A percentile compares a stretch with the other conserved stretches of the same genome.
Evolutionary conservation across 2,329 filamentous ascomycete genomes (phyloP).

Genomic region (Diaporthe destruens): DNA sequence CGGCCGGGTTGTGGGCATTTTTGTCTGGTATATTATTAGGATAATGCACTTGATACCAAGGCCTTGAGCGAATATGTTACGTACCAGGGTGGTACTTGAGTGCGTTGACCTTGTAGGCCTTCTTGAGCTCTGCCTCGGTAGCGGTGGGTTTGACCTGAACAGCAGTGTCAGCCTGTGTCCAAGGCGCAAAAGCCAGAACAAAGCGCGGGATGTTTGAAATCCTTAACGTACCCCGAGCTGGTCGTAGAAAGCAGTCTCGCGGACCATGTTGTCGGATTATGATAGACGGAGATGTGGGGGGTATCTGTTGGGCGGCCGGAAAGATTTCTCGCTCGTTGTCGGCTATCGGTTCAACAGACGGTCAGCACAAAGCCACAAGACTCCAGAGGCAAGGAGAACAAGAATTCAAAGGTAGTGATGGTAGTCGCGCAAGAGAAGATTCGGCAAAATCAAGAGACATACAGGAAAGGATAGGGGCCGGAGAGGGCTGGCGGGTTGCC

Average conservation of each 20-base stretch:
- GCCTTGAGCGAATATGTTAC: constrained; percentile 48
- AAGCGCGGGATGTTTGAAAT: background rate
- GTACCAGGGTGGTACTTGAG: constrained; percentile 87
- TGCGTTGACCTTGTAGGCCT: constrained; percentile 86
- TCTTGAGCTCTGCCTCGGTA: constrained; percentile 89
- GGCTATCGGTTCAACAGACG: background rate
- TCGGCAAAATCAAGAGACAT: background rate
- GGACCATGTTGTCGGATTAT: constrained; percentile 71
- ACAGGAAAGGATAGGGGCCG: constrained; percentile 33
- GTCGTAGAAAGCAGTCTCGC: constrained; percentile 85
- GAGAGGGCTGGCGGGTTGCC: constrained; percentile 24
- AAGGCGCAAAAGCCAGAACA: background rate
- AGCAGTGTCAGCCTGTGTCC: constrained; percentile 42
- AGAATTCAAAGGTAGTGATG: background rate
- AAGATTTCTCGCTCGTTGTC: constrained; percentile 5
- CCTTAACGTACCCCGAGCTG: constrained; percentile 75
- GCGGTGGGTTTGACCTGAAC: constrained; percentile 80
- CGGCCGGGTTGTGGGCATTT: constrained; percentile 92
- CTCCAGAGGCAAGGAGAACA: background rate
- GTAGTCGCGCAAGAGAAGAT: background rate
- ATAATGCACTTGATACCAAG: background rate
- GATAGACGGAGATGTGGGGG: constrained; percentile 32
- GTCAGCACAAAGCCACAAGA: background rate
- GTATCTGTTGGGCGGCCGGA: constrained; percentile 19
- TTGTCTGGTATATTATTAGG: constrained; percentile 74